A percentile compares a stretch with the other conserved stretches of the same genome.
These are phyloP conservation scores for Pinus tabuliformis DNA, from an alignment of 75 land plant species.

Conservation along the genomic window DNA sequence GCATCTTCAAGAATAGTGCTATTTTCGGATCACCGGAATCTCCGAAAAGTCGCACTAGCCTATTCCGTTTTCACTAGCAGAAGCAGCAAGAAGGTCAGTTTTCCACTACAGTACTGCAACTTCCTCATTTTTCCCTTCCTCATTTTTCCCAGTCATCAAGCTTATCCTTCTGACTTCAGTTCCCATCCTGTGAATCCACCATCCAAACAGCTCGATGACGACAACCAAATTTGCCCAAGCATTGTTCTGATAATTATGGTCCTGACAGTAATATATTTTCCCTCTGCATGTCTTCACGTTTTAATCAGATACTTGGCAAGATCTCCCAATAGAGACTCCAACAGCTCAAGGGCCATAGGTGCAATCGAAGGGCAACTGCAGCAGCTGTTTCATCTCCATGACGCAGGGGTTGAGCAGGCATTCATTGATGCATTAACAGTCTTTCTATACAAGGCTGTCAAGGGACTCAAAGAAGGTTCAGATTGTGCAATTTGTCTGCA, in stretches of 20 bases:
- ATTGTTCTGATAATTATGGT: constrained; percentile 41
- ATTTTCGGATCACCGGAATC: too few relatives aligned
- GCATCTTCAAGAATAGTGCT: too few relatives aligned
- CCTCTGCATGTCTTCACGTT: constrained; percentile 48
- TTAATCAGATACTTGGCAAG: constrained; percentile 32
- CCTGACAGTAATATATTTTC: constrained; percentile 40
- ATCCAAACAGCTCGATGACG: not conserved
- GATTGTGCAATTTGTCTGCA: constrained; percentile 58
- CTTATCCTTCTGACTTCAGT: too few relatives aligned
- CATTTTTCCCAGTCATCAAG: too few relatives aligned
- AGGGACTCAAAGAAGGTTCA: constrained; percentile 37
- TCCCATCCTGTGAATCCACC: too few relatives aligned
- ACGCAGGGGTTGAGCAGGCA: constrained; percentile 54
- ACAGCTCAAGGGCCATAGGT: constrained; percentile 23
- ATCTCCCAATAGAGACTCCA: constrained; percentile 20
- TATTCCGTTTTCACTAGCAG: too few relatives aligned
- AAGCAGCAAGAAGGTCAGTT: too few relatives aligned
- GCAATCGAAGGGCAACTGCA: constrained; percentile 57
- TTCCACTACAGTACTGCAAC: too few relatives aligned
- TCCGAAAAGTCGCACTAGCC: too few relatives aligned
- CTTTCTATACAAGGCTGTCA: constrained; percentile 39
- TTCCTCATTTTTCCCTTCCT: too few relatives aligned
- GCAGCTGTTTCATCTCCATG: constrained; percentile 58
- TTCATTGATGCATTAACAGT: constrained; percentile 53
- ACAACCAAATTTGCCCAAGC: constrained; percentile 31